These are phyloP conservation scores for Monilinia laxa DNA, from an alignment of 2,329 filamentous ascomycete genomes.

Conservation along the genomic window DNA sequence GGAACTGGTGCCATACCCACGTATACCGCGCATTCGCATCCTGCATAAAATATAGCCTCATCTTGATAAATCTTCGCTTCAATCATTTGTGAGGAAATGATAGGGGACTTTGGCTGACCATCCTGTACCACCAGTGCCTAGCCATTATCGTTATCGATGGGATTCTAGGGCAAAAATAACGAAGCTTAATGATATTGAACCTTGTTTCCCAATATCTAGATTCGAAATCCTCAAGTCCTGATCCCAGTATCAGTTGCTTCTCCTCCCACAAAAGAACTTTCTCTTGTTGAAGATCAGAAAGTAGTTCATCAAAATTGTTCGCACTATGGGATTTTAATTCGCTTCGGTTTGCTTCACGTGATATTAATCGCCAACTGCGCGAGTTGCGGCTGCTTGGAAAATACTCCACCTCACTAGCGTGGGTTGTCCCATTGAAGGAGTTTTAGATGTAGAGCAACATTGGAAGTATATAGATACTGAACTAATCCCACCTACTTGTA, in stretches of 20 bases:
- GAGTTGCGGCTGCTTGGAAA: slow-evolving; percentile 16
- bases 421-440: slow-evolving; percentile 13
- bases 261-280: slow-evolving; percentile 3
- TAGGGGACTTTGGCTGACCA: background rate
- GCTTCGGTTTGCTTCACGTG: slow-evolving; percentile 12
- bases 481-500: background rate
- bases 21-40: background rate
- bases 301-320: background rate
- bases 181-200: background rate
- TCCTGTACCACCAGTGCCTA: background rate
- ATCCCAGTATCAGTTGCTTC: background rate
- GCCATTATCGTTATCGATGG: background rate
- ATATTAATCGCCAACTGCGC: slow-evolving; percentile 11
- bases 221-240: background rate
- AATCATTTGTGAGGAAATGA: background rate
- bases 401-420: slow-evolving; percentile 14
- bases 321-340: background rate
- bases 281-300: background rate
- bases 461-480: slow-evolving; percentile 7
- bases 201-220: background rate
- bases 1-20: background rate
- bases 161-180: background rate
- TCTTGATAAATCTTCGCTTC: background rate
- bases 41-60: background rate
- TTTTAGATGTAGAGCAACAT: slow-evolving; percentile 7